Conservation (phyloP, 495 filamentous ascomycete genomes). For the Talaromyces stipitatus region DNA sequence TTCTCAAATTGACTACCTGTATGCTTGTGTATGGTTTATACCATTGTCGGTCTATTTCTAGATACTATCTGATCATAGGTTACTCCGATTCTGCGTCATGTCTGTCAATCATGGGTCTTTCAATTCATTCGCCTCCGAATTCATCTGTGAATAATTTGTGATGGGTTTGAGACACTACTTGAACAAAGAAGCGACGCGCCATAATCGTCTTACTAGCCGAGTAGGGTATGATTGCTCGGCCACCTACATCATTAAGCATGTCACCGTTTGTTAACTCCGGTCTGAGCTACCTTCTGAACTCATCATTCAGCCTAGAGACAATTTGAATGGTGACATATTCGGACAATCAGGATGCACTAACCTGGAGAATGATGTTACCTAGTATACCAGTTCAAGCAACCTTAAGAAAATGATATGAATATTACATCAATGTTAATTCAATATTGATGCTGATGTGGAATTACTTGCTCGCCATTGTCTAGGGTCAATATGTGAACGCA, state of each 20-base stretch:
- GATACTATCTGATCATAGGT: not conserved
- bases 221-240: not conserved
- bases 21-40: not conserved
- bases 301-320: not conserved
- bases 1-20: not conserved
- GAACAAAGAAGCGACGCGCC: not conserved
- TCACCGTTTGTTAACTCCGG: not conserved
- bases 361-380: not conserved
- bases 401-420: too few species aligned
- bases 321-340: not conserved
- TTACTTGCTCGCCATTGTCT: not conserved
- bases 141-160: not conserved
- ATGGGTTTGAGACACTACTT: not conserved
- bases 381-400: too few species aligned
- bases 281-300: not conserved
- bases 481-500: too few species aligned
- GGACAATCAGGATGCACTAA: not conserved
- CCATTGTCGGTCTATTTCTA: not conserved
- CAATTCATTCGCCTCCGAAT: not conserved
- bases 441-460: not conserved
- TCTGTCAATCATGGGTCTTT: not conserved
- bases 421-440: too few species aligned
- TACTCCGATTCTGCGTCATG: not conserved
- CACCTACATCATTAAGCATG: not conserved
- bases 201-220: not conserved